Base-by-base conservation (phyloP, 305 asterid species). In the Fraxinus sp. region DNA sequence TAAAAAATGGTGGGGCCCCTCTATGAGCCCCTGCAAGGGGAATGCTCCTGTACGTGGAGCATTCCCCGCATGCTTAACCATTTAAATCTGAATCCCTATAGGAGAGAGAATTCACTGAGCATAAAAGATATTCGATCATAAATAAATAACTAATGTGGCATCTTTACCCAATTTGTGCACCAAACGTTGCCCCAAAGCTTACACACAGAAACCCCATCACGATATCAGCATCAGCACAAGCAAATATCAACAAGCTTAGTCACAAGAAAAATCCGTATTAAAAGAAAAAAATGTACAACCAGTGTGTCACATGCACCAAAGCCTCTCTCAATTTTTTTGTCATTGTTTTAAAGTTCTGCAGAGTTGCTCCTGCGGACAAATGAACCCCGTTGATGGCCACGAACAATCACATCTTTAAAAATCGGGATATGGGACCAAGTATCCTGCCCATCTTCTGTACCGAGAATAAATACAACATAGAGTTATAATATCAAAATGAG, bases 401-500 rank as follows among this genome's bases (percentile, higher is more conserved):
- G 93, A 83, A 92, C 91, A 77, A 93, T 77, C 83, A 88, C 86
- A 14, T 90, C 95, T 89, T 93, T 94, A 82, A 94, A 80, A 28
- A 1, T 83, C 97, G 93, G 77, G 91, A 82, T 68, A 93, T 78
- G 46, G 97, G 94, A 35, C 91, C 89, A 33, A 94, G 64, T 84
- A 93, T 55, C 92, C 91, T 80, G 85, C 88, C 82, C 89, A 90
- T 91, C 85, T 82, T 89, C 98, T 94, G 93, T 71, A 76, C 74
- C 22, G 0, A 20, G 14, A 22, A 75, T 33, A 78, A 66, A 81
- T n/a, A 79, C 55, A 24, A 30, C 3, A 78, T 16, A 49, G 28
- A 33, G 79, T 72, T 18, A 78, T 55, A 59, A 62, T 13, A 74
- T 70, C 37, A 74, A 64, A 80, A 78, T 30, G 18, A 49, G 68